Percentiles rank a stretch among this genome's conserved stretches.
Conservation (phyloP, 208 protist genomes). For the Strigomonas culicis region DNA sequence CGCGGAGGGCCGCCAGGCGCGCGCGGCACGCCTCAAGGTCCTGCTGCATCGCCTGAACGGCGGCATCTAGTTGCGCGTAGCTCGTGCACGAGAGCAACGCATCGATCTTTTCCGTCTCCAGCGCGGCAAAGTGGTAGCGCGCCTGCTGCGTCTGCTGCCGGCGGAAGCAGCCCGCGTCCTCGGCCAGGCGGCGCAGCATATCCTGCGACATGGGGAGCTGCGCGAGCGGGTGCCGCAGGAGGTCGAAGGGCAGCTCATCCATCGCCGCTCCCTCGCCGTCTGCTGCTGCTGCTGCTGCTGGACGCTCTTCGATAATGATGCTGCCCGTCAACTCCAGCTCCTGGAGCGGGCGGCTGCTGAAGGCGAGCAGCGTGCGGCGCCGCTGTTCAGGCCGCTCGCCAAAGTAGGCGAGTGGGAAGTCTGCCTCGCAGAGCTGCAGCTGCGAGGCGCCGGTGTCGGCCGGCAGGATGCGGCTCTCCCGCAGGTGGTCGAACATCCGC, state of each 20-base stretch:
- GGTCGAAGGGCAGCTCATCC: conserved; percentile 65
- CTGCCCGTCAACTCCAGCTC: conserved; percentile 21
- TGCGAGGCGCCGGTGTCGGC: conserved; percentile 22
- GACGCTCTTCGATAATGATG: conserved; percentile 14
- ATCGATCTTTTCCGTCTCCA: neutral
- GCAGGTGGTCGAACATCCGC: conserved; percentile 15
- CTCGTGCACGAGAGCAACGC: neutral
- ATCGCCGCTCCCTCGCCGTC: neutral
- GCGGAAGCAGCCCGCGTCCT: conserved; percentile 66
- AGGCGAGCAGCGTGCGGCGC: conserved; percentile 24
- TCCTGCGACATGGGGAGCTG: conserved; percentile 50
- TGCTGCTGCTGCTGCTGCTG: neutral
- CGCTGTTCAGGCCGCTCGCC: neutral
- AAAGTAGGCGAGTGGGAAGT: conserved; percentile 25
- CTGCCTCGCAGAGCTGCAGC: conserved; percentile 24
- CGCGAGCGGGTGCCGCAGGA: conserved; percentile 35
- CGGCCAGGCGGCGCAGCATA: conserved; percentile 76
- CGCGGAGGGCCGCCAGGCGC: conserved; percentile 25
- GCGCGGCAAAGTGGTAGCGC: conserved; percentile 21
- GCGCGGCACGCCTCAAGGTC: conserved; percentile 23
- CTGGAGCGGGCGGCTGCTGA: conserved; percentile 37
- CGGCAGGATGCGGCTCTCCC: conserved; percentile 19
- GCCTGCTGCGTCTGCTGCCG: conserved; percentile 33
- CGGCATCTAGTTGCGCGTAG: conserved; percentile 20
- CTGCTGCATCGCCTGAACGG: conserved; percentile 19